Percentiles rank a stretch among this genome's conserved stretches.
phyloP scores from a whole-genome alignment of 768 basidiomycete genomes.

The Infundibulicybe gibba region DNA sequence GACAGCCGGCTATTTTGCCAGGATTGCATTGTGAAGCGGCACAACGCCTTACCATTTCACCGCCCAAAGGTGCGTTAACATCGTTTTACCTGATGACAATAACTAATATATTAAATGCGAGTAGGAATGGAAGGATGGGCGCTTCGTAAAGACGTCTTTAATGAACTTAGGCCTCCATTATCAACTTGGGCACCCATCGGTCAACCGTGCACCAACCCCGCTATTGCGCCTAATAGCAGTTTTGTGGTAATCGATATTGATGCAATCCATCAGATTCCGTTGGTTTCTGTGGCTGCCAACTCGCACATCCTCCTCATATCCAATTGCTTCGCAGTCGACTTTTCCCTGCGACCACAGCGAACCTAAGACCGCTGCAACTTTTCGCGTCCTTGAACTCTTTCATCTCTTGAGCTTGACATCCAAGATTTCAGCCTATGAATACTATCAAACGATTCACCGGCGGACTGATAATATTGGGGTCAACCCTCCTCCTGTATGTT shows the following conservation, averaged over 20 bases:
- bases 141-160: conserved; percentile 5
- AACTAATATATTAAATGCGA: neutral
- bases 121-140: conserved; percentile 12
- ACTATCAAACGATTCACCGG: conserved; percentile 17
- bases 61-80: neutral
- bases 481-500: conserved; percentile 13
- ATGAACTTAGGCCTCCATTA: conserved; percentile 6
- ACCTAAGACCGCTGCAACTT: conserved; percentile 20
- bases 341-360: conserved; percentile 13
- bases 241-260: conserved; percentile 13
- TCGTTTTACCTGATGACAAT: too few relatives aligned
- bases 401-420: conserved; percentile 20
- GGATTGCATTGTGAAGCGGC: neutral
- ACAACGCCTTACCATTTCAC: neutral
- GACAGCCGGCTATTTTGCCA: neutral
- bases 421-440: conserved; percentile 27
- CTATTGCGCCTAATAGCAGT: neutral
- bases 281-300: conserved; percentile 11
- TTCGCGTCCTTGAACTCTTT: conserved; percentile 19
- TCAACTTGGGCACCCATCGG: conserved; percentile 11
- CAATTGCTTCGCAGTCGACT: conserved; percentile 17
- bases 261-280: conserved; percentile 13
- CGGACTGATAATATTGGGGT: conserved; percentile 22
- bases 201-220: conserved; percentile 5
- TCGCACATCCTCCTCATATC: neutral